Conservation (phyloP, 768 basidiomycete species). For the Fibroporia radiculosa region DNA sequence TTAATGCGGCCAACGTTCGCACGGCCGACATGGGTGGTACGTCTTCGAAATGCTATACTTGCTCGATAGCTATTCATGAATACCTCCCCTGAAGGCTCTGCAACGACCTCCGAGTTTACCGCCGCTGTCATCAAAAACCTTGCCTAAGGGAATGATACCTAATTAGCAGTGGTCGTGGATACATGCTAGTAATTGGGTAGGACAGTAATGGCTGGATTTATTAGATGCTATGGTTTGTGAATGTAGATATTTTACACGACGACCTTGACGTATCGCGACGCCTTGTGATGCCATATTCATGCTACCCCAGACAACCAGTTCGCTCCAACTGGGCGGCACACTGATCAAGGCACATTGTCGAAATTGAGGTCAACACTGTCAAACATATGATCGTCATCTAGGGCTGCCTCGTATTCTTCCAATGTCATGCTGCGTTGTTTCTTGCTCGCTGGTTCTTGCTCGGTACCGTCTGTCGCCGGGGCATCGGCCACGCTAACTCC, state of each 20-base stretch:
- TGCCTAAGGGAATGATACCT: slow-evolving; percentile 23
- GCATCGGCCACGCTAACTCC: slow-evolving; percentile 11
- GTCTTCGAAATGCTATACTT: slow-evolving; percentile 19
- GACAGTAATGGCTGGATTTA: slow-evolving; percentile 7
- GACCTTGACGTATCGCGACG: slow-evolving; percentile 10
- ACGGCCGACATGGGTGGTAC: slow-evolving; percentile 95
- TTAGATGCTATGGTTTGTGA: slow-evolving; percentile 9
- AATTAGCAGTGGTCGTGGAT: not conserved
- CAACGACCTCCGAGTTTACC: slow-evolving; percentile 94
- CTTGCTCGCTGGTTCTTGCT: slow-evolving; percentile 33
- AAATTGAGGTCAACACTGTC: slow-evolving; percentile 33
- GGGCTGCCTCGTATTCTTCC: slow-evolving; percentile 45
- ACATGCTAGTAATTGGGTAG: not conserved
- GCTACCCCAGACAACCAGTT: not conserved
- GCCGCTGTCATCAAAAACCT: slow-evolving; percentile 82
- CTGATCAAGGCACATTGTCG: not conserved
- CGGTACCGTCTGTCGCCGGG: slow-evolving; percentile 4
- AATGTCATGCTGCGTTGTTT: slow-evolving; percentile 30
- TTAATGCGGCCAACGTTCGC: slow-evolving; percentile 79
- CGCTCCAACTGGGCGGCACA: not conserved
- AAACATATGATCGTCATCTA: slow-evolving; percentile 42
- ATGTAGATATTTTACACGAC: slow-evolving; percentile 17
- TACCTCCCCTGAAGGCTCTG: slow-evolving; percentile 47
- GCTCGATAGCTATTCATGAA: not conserved
- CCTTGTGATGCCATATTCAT: not conserved